Base-by-base conservation (phyloP, 139 green algal genomes). In the Trebouxia sp. region DNA sequence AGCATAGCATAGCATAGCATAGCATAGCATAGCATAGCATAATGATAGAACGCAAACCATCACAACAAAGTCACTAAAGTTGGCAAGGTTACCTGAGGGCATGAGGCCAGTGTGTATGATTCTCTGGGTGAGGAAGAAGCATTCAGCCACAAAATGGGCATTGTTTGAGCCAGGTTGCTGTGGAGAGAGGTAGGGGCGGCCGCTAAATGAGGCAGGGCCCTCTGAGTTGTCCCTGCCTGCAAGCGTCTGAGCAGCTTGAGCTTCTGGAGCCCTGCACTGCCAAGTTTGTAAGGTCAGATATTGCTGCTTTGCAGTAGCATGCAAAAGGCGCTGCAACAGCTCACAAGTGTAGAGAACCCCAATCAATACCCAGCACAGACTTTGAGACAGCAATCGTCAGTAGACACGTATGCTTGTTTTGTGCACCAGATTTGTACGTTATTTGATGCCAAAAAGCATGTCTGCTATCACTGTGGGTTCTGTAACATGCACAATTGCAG, bases 71-170 rank as follows among this genome's bases (percentile, higher is more conserved):
- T 39, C 1, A 39, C 7, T 15, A 26, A 67, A 30, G 38, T 26
- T 38, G 56, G 37, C 26, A 24, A 69, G 24, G 35, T 38, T 3
- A 79, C 79, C 79, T 83, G 88, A 87, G 5, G 88, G 90, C 66
- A 94, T 83, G 26, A 92, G 81, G 41, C 83, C 83, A 47, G 86
- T 85, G 28, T 86, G 84, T 35, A 94, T 58, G 51, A 89, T n/a
- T 8, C 80, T 78, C 82, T 93, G 87, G 0, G 88, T 85, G 20
- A 92, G n/a, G 79, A 94, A 94, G 80, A 95, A 95, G n/a, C 84
- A 85, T 42, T 95, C 91, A 0, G 91, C 85, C 10, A 94, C 86
- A 84, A 95, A 95, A 78, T 88, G 88, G 41, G 69, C 69, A 53
- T 28, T 77, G 24, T 12, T 41, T 17, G 89, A 85, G 5, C 32